Evolutionary conservation across 768 basidiomycete genomes (phyloP), one percentile per base, ranked within the genome.

Genomic region (Dacryopinax spathularia): DNA sequence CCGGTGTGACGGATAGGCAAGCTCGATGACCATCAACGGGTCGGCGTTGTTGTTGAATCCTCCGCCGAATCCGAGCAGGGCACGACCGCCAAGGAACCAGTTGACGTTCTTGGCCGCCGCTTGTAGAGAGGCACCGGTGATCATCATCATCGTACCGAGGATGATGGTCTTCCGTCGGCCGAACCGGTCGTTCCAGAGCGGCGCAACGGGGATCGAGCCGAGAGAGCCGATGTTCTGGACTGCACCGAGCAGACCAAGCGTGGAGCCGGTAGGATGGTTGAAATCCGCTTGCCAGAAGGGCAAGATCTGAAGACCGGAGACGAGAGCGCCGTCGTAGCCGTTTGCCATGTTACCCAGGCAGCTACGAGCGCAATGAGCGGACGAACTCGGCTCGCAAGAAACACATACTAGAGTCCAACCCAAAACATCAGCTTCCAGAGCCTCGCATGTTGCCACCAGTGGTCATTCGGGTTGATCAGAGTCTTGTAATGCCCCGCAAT

Each of bases 171-270:
- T 2, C 61, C 67, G 10, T 59, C 63, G 7, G 16, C 41, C 13
- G 20, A 34, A 1, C n/a, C 61, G 44, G 27, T 63, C 65, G 22
- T 63, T 20, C 29, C 34, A n/a, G 37, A 34, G 64, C 0, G 63
- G 61, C 12, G 34, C 43, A 0, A 56, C 22, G 1, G 36, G 29
- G 7, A 56, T 39, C 18, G 65, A 62, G 0, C 67, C 67, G 29
- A 65, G 33, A 16, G 29, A 31, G 37, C 66, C 16, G 48, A 22
- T 20, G 67, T 39, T 62, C 56, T 1, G 60, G 7, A 67, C 56
- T 6, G 71, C 70, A 0, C 63, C 62, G 64, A 70, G 67, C n/a
- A 69, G 16, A 1, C 70, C 70, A 0, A 71, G 62, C 0, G 63
- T 59, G 20, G 64, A 64, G 6, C 70, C 70, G 1, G 61, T 22